Percentiles rank a stretch among this genome's conserved stretches.
Conservation (phyloP, 1,139 yeast genomes). For the Hyphopichia fennica region DNA sequence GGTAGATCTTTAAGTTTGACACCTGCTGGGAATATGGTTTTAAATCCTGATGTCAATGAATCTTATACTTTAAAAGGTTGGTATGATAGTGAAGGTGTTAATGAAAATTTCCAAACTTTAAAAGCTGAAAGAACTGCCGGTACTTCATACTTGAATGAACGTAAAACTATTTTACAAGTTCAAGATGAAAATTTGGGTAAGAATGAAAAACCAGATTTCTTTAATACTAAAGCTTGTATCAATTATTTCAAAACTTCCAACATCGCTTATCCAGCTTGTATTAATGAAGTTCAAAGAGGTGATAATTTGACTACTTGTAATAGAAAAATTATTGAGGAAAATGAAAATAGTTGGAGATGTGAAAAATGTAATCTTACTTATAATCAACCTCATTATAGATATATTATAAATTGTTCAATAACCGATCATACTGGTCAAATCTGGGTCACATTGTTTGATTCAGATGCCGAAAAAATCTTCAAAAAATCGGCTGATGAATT, state of each 20-base stretch:
- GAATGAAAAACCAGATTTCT: constrained; percentile 77
- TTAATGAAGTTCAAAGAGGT: constrained; percentile 38
- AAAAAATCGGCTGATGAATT: constrained; percentile 73
- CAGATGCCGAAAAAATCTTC: constrained; percentile 68
- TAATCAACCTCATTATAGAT: constrained; percentile 73
- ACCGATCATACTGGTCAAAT: constrained; percentile 80
- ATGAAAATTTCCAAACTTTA: constrained; percentile 61
- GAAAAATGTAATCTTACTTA: constrained; percentile 80
- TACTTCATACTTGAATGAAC: constrained; percentile 33
- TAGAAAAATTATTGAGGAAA: constrained; percentile 75
- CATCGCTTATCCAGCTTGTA: constrained; percentile 91
- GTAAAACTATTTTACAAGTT: constrained; percentile 68
- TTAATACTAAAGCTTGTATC: constrained; percentile 71
- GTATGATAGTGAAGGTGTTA: constrained; percentile 81
- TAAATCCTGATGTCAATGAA: constrained; percentile 87
- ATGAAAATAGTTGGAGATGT: constrained; percentile 81
- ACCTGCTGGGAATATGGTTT: constrained; percentile 69
- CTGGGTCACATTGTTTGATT: constrained; percentile 88
- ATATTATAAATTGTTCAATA: constrained; percentile 68
- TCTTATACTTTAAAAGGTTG: constrained; percentile 90
- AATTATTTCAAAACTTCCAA: constrained; percentile 71
- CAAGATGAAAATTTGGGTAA: constrained; percentile 70
- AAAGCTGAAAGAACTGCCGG: constrained; percentile 35
- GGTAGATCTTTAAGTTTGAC: constrained; percentile 85
- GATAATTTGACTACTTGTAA: constrained; percentile 55